phyloP scores from a whole-genome alignment of 2,329 filamentous ascomycete species.

The Dothiorella sarmentorum region DNA sequence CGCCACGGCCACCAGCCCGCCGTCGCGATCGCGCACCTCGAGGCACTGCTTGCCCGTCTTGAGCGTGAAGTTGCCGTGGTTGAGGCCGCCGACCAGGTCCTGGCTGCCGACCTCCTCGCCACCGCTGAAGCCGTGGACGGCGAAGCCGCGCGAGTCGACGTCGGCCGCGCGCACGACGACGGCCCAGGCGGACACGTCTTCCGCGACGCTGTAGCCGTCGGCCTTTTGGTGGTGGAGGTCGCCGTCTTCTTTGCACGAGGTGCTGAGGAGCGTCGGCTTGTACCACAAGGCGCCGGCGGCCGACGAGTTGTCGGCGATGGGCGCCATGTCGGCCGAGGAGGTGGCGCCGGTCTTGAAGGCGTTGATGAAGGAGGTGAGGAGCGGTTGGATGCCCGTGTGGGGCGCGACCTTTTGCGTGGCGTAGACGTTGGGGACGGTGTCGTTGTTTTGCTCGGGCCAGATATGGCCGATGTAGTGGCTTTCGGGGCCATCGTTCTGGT shows the following conservation, averaged over 20 bases:
- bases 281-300: conserved; percentile 1
- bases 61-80: neutral
- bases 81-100: neutral
- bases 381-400: conserved; percentile 35
- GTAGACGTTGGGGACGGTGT: conserved; percentile 24
- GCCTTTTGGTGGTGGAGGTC: neutral
- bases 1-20: neutral
- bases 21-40: neutral
- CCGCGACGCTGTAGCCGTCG: neutral
- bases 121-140: neutral
- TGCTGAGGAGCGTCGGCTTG: neutral
- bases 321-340: neutral
- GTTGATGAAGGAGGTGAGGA: conserved; percentile 35
- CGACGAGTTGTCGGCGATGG: neutral
- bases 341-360: conserved; percentile 32
- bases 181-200: neutral
- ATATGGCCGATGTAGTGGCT: conserved; percentile 38
- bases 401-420: conserved; percentile 27
- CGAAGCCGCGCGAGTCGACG: no score
- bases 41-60: neutral
- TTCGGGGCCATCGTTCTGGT: conserved; percentile 34
- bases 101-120: neutral
- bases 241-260: neutral
- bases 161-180: neutral
- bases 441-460: conserved; percentile 32